Conservation (phyloP, 768 basidiomycete genomes). For the Auricularia heimuer region DNA sequence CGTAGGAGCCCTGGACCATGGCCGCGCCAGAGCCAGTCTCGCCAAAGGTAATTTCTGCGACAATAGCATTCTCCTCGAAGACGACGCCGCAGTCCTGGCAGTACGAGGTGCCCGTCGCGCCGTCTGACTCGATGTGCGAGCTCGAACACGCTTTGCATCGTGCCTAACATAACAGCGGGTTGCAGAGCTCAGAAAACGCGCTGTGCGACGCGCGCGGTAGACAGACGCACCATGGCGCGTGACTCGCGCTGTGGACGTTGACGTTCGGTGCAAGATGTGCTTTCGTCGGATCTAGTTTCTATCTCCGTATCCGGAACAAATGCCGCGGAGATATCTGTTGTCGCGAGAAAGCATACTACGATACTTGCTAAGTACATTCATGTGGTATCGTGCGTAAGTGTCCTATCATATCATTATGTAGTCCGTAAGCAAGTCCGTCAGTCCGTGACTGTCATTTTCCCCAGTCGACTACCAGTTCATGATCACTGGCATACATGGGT, state of each 20-base stretch:
- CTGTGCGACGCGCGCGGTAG: no score
- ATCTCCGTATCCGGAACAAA: not conserved
- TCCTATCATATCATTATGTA: no score
- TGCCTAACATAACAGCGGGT: not conserved
- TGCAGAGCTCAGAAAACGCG: no score
- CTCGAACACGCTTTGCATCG: not conserved
- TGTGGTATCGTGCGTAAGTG: no score
- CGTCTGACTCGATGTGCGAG: conserved; percentile 60
- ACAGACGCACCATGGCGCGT: not conserved
- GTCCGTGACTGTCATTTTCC: not conserved
- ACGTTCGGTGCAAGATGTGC: not conserved
- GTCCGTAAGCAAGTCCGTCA: not conserved
- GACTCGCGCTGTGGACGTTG: not conserved
- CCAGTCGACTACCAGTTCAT: not conserved
- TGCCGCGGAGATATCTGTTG: not conserved
- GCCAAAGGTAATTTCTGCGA: conserved; percentile 91
- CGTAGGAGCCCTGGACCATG: conserved; percentile 90
- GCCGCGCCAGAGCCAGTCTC: conserved; percentile 88
- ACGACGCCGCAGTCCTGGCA: conserved; percentile 84
- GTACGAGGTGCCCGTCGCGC: conserved; percentile 75
- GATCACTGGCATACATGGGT: not conserved
- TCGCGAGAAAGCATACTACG: not conserved
- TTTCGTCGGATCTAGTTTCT: not conserved
- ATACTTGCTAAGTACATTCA: no score
- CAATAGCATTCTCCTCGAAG: conserved; percentile 86